phyloP scores from a whole-genome alignment of 371 early-diverging fungal species.

The Mucor irregularis region DNA sequence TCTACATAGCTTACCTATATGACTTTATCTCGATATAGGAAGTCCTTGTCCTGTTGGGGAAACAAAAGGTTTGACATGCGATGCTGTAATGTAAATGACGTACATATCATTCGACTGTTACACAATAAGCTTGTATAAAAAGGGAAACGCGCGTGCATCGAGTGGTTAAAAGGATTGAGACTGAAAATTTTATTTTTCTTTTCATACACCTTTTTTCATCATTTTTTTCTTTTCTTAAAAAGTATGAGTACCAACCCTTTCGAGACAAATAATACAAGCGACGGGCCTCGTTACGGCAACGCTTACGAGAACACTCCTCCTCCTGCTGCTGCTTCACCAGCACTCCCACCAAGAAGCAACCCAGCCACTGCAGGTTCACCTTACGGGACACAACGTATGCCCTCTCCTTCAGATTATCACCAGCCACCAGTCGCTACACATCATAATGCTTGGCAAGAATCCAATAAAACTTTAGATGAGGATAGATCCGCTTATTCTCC shows the following conservation, averaged over 20 bases:
- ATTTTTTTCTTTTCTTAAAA: background rate
- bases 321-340: constrained; percentile 10
- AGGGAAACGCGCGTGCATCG: no score
- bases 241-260: constrained; percentile 1
- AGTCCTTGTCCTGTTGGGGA: no score
- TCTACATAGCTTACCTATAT: no score
- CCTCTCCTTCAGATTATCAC: constrained; percentile 42
- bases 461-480: constrained; percentile 25
- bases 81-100: background rate
- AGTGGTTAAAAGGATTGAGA: background rate
- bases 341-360: constrained; percentile 21
- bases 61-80: no score
- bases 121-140: background rate
- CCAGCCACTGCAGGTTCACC: constrained; percentile 1
- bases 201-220: background rate
- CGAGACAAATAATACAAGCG: background rate
- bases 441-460: constrained; percentile 33
- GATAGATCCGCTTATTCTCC: constrained; percentile 9
- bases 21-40: no score
- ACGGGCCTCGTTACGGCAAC: constrained; percentile 25
- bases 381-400: constrained; percentile 22
- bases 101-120: background rate
- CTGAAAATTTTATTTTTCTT: background rate
- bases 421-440: constrained; percentile 6
- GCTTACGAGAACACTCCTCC: constrained; percentile 23